Percentiles rank a stretch among this genome's conserved stretches.
These are phyloP conservation scores for Amanita thiersii DNA, from an alignment of 768 basidiomycete species.

Conservation along the genomic window DNA sequence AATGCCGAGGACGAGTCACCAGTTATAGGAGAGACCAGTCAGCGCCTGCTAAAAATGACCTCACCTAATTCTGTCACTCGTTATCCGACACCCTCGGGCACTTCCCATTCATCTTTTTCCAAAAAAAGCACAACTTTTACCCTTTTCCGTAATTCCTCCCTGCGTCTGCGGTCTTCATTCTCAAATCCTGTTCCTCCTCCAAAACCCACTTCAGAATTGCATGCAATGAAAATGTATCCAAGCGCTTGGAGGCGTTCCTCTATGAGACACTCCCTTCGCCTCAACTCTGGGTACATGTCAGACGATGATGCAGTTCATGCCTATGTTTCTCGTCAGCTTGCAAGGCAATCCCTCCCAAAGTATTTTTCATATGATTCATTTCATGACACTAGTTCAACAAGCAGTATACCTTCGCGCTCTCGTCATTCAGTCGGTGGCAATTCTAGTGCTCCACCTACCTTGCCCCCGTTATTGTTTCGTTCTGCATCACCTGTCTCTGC, in stretches of 20 bases:
- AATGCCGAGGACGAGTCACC: slow-evolving; percentile 24
- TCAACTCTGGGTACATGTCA: background rate
- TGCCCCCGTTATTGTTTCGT: slow-evolving; percentile 9
- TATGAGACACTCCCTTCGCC: background rate
- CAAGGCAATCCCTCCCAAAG: background rate
- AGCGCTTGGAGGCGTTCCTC: background rate
- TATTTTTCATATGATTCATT: slow-evolving; percentile 2
- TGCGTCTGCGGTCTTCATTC: background rate
- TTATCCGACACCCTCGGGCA: slow-evolving; percentile 5
- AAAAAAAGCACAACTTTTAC: slow-evolving; percentile 19
- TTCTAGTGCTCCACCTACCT: slow-evolving; percentile 4
- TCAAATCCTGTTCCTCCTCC: too few relatives aligned
- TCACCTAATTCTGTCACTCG: background rate
- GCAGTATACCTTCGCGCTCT: slow-evolving; percentile 15
- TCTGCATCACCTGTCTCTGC: slow-evolving; percentile 5
- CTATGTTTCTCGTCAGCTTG: background rate
- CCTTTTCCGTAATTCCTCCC: slow-evolving; percentile 15
- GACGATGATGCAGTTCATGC: background rate
- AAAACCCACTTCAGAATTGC: background rate
- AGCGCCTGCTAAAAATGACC: too few relatives aligned
- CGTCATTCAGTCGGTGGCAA: slow-evolving; percentile 14
- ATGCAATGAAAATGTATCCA: background rate
- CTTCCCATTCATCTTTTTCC: slow-evolving; percentile 1
- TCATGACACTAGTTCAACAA: slow-evolving; percentile 1
- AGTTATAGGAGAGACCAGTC: too few relatives aligned